Conservation (phyloP, 2,329 filamentous ascomycete species). For the Dactylella cylindrospora region DNA sequence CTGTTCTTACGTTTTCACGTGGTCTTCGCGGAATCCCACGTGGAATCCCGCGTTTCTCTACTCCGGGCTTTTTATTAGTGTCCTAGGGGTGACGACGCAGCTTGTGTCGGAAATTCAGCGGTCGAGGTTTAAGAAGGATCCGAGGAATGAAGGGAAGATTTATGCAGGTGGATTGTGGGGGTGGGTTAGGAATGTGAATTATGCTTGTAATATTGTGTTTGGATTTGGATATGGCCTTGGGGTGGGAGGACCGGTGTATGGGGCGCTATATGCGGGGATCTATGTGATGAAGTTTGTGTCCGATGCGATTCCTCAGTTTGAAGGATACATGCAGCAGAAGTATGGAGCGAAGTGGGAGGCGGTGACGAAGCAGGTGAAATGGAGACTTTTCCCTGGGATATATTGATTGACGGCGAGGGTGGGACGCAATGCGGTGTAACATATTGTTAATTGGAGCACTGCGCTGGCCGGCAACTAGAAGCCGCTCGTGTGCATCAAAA, state of each 20-base stretch:
- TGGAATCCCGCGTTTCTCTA: slow-evolving; percentile 8
- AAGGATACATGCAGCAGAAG: slow-evolving; percentile 17
- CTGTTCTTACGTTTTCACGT: slow-evolving; percentile 14
- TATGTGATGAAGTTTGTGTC: slow-evolving; percentile 28
- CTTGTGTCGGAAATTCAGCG: slow-evolving; percentile 14
- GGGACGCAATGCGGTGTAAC: no score
- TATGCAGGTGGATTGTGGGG: slow-evolving; percentile 27
- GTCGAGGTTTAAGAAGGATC: slow-evolving; percentile 9
- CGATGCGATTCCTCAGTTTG: slow-evolving; percentile 25
- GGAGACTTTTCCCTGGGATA: slow-evolving; percentile 26
- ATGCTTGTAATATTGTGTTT: slow-evolving; percentile 28
- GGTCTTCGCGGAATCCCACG: slow-evolving; percentile 2
- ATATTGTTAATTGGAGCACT: no score
- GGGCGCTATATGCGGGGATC: slow-evolving; percentile 15
- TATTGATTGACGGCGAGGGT: no score
- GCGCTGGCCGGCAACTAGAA: no score
- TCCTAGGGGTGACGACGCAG: slow-evolving; percentile 5
- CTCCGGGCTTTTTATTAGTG: slow-evolving; percentile 3
- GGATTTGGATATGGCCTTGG: slow-evolving; percentile 19
- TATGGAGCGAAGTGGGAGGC: slow-evolving; percentile 19
- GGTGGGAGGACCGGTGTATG: slow-evolving; percentile 16
- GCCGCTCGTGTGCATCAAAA: no score
- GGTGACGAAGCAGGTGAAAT: slow-evolving; percentile 27
- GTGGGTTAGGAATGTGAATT: slow-evolving; percentile 20
- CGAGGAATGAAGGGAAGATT: slow-evolving; percentile 22